phyloP scores from a whole-genome alignment of 1,284 basidiomycete species.

The Rugosomyces carneus region DNA sequence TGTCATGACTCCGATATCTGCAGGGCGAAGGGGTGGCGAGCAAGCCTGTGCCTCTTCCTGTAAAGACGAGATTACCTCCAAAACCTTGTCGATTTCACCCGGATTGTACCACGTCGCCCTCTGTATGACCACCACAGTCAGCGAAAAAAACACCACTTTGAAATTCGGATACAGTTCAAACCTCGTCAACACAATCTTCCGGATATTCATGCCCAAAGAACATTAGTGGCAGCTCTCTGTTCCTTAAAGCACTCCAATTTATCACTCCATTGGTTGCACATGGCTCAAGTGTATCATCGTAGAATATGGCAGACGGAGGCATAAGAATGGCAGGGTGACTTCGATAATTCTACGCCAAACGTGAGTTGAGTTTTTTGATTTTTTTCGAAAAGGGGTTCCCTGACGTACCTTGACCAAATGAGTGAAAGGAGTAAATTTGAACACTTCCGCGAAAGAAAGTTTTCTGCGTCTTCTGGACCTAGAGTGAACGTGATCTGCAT shows the following conservation, averaged over 20 bases:
- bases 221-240: constrained; percentile 32
- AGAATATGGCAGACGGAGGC: constrained; percentile 44
- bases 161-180: constrained; percentile 10
- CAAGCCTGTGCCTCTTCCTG: constrained; percentile 28
- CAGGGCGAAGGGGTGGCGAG: constrained; percentile 30
- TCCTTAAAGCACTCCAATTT: constrained; percentile 32
- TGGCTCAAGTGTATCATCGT: constrained; percentile 37
- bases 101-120: constrained; percentile 40
- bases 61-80: constrained; percentile 31
- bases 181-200: constrained; percentile 38
- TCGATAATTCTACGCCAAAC: constrained; percentile 29
- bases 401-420: constrained; percentile 34
- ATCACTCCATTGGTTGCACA: constrained; percentile 35
- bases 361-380: background rate
- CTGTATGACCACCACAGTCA: constrained; percentile 18
- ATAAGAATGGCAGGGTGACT: constrained; percentile 45
- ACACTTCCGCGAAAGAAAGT: background rate
- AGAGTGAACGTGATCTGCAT: constrained; percentile 22
- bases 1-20: constrained; percentile 41
- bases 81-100: constrained; percentile 35
- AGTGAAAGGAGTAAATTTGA: constrained; percentile 28
- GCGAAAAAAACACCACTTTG: background rate
- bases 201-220: constrained; percentile 33
- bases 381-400: background rate
- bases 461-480: constrained; percentile 9